Base-by-base conservation (phyloP, 2,329 filamentous ascomycete species). In the Mycocentrospora acerina region DNA sequence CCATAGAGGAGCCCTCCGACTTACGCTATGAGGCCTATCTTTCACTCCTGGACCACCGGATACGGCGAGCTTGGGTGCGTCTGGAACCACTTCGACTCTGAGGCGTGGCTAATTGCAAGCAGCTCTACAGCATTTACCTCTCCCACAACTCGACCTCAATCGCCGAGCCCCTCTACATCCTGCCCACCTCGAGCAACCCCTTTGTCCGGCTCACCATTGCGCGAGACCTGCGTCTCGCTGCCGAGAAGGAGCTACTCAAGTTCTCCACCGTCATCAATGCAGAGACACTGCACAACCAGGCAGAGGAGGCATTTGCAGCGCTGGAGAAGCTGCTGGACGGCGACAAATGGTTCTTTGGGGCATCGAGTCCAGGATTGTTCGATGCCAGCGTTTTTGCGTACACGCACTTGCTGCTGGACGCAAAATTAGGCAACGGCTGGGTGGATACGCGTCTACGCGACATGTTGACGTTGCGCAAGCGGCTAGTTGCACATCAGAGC, bases 371-470 rank as follows among this genome's bases (percentile, higher is more conserved):
- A 0, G 81, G 83, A 0, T 60, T 91, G 16, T 91, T 97, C 54
- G 93, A 98, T 68, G 90, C 91, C 6, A 82, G 81, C 37, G 80
- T 97, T 2, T 97, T 96, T 69, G 83, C 89, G 3, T 98, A 96
- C 67, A 90, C 88, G 0, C 82, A 94, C 65, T 72, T 95, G 34
- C 73, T 97, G 35, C 69, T 95, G 35, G 81, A 86, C 43, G 76
- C 82, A 24, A 58, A 56, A 2, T 57, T 89, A 48, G 72, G 69
- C 1, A 59, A 61, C 12, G 62, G 59, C 8, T 90, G 87, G 86
- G 72, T 71, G 42, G 80, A 87, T 40, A 77, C 76, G 44, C 72
- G 74, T 36, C 69, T 95, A 35, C 72, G 66, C 11, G 73, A 77
- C 38, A 69, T 79, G 34, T 59, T 95, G 41, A 67, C 64, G 35